Percentiles rank a stretch among this genome's conserved stretches.
Evolutionary conservation across 208 protist genomes (phyloP).

Genomic region (Acanthamoeba triangularis): DNA sequence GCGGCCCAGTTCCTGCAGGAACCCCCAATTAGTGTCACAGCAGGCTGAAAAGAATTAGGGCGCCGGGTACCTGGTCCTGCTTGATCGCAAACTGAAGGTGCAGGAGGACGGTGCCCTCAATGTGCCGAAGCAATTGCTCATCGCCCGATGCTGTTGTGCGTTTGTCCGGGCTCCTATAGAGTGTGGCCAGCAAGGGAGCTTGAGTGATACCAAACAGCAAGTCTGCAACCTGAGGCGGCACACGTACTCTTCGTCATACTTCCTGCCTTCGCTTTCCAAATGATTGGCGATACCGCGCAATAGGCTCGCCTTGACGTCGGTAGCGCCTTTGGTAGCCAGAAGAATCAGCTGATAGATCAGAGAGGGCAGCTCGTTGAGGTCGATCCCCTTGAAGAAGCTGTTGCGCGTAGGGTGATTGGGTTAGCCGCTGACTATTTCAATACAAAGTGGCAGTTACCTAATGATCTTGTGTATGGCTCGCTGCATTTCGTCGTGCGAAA

Average conservation of each 20-base stretch:
- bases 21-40: not conserved
- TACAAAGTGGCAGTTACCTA: not conserved
- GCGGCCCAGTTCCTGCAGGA: slow-evolving; percentile 25
- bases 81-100: slow-evolving; percentile 77
- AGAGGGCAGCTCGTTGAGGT: slow-evolving; percentile 66
- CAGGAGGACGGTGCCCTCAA: slow-evolving; percentile 71
- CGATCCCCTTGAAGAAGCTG: slow-evolving; percentile 62
- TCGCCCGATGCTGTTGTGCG: not conserved
- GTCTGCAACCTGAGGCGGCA: not conserved
- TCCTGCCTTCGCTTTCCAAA: slow-evolving; percentile 11
- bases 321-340: slow-evolving; percentile 50
- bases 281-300: slow-evolving; percentile 71
- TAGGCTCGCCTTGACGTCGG: slow-evolving; percentile 14
- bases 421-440: not conserved
- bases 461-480: slow-evolving; percentile 24
- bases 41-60: not conserved
- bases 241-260: slow-evolving; percentile 49
- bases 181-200: not conserved
- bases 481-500: slow-evolving; percentile 34
- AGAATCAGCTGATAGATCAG: slow-evolving; percentile 74
- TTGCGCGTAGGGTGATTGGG: not conserved
- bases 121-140: slow-evolving; percentile 32
- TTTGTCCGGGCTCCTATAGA: not conserved
- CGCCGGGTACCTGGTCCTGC: slow-evolving; percentile 50
- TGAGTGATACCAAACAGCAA: not conserved